Base-by-base conservation (phyloP, 805 yeast species). In the Kodamaea hsintzibuensis region DNA sequence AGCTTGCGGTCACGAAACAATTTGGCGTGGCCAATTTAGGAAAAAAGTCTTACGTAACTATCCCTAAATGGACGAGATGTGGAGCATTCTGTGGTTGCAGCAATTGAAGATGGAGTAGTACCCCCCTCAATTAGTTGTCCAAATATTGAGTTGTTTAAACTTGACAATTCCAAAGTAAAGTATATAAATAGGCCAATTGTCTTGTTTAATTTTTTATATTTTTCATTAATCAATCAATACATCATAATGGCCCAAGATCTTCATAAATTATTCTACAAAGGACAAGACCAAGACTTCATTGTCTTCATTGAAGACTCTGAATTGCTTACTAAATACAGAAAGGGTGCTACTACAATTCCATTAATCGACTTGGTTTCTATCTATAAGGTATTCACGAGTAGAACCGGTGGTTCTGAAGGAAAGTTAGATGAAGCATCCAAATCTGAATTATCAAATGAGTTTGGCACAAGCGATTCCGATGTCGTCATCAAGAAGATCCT, bases 391-490 rank as follows among this genome's bases (percentile, higher is more conserved):
- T 91, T 78, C 65, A 76, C 81, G 18, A 81, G 82, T 53, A 78
- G 79, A 56, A 76, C 74, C 19, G 87, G 89, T 46, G 96, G 96
- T 33, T 72, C 83, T 2, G 88, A 83, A 61, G 96, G 96, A 53
- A 77, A 79, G 7, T 66, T 88, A 22, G 89, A 86, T 50, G 85
- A 82, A 62, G 96, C 93, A 1, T 86, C 93, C 7, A 80, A 82
- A 53, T 72, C 76, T 16, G 88, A 85, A 55, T 66, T 90, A 40
- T 78, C 77, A 49, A 80, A 80, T 57, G 95, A 89, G 63, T 90
- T 91, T 59, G 93, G 91, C 27, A 73, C 80, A 22, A 71, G 77
- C 48, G 74, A 72, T 42, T 62, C 68, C 2, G 89, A 86, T 51
- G 85, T 82, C 25, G 78, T 81, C n/a, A 79, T 90, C 53, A 79